Percentiles rank a stretch among this genome's conserved stretches.
phyloP scores from a whole-genome alignment of 2,329 filamentous ascomycete genomes.

The Myrmaecium sp. region DNA sequence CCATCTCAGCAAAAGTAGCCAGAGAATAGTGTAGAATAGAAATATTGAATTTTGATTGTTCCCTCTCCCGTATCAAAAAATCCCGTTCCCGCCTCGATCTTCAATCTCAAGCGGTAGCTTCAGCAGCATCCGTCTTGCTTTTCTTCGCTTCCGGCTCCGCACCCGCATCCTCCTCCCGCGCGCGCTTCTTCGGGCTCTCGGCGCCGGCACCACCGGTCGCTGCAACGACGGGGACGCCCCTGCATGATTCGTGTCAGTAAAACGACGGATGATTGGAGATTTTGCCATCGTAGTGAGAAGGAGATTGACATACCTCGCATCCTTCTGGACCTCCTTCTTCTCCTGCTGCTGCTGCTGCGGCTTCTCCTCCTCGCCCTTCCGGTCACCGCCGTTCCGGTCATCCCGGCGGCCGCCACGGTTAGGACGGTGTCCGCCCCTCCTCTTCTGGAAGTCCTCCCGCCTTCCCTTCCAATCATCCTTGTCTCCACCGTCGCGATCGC shows the following conservation, averaged over 20 bases:
- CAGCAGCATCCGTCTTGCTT: conserved; percentile 19
- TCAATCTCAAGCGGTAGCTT: no score
- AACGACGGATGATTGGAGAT: conserved; percentile 9
- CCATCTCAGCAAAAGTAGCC: no score
- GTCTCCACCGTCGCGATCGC: conserved; percentile 9
- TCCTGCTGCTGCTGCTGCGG: conserved; percentile 1
- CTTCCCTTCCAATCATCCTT: conserved; percentile 10
- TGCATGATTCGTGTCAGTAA: conserved; percentile 8
- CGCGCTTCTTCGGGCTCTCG: conserved; percentile 25
- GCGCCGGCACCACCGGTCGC: conserved; percentile 3
- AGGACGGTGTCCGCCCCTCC: conserved; percentile 9
- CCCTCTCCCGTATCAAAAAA: no score
- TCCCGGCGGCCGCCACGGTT: conserved; percentile 6
- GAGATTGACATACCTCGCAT: conserved; percentile 3
- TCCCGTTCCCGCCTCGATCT: no score
- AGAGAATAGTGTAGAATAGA: no score
- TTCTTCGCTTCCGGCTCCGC: conserved; percentile 30
- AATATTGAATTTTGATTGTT: no score
- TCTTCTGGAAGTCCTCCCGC: conserved; percentile 16
- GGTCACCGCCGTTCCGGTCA: conserved; percentile 5
- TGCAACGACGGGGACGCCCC: conserved; percentile 14
- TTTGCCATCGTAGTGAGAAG: conserved; percentile 11
- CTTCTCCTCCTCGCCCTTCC: conserved; percentile 5
- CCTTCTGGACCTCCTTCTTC: conserved; percentile 3
- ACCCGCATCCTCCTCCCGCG: conserved; percentile 23